Percentiles rank a stretch among this genome's conserved stretches.
Evolutionary conservation across 169 alveolate genomes (phyloP).

Genomic region (Cryptosporidium andersoni): DNA sequence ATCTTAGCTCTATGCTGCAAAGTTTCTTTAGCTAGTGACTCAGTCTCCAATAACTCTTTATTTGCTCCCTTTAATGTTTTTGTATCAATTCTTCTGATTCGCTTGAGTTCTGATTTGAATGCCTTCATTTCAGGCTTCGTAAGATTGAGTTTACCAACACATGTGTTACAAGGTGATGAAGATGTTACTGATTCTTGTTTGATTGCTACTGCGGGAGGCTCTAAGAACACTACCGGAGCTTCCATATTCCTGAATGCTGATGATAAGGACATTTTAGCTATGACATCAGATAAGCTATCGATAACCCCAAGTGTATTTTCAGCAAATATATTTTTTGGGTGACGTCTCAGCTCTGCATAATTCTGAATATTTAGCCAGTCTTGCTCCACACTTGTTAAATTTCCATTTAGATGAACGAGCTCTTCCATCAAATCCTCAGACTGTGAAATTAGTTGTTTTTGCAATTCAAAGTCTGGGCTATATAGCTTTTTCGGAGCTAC

Average conservation of each 20-base stretch:
- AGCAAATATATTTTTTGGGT: conserved; percentile 63
- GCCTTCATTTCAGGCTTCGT: conserved; percentile 28
- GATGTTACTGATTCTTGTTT: conserved; percentile 50
- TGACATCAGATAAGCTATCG: conserved; percentile 51
- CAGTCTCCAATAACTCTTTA: conserved; percentile 30
- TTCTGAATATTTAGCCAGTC: conserved; percentile 48
- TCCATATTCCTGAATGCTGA: conserved; percentile 70
- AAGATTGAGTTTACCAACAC: conserved; percentile 51
- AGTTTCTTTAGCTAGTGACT: conserved; percentile 28
- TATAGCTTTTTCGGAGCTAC: conserved; percentile 53
- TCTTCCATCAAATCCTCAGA: conserved; percentile 40
- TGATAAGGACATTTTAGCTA: conserved; percentile 50
- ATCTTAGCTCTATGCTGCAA: conserved; percentile 34
- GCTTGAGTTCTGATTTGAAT: conserved; percentile 37
- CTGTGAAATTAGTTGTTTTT: conserved; percentile 36
- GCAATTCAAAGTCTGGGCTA: conserved; percentile 55
- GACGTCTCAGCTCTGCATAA: conserved; percentile 30
- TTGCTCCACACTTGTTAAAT: conserved; percentile 38
- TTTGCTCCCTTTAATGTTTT: conserved; percentile 31
- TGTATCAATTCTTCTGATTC: conserved; percentile 35
- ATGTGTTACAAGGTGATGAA: conserved; percentile 39
- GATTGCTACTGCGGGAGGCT: conserved; percentile 62
- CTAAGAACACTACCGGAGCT: conserved; percentile 56
- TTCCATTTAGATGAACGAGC: conserved; percentile 28
- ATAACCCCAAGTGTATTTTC: conserved; percentile 48